These are phyloP conservation scores for Pseudisothecium myosuroides DNA, from an alignment of 225 moss, liverwort and hornwort genomes.

Conservation along the genomic window DNA sequence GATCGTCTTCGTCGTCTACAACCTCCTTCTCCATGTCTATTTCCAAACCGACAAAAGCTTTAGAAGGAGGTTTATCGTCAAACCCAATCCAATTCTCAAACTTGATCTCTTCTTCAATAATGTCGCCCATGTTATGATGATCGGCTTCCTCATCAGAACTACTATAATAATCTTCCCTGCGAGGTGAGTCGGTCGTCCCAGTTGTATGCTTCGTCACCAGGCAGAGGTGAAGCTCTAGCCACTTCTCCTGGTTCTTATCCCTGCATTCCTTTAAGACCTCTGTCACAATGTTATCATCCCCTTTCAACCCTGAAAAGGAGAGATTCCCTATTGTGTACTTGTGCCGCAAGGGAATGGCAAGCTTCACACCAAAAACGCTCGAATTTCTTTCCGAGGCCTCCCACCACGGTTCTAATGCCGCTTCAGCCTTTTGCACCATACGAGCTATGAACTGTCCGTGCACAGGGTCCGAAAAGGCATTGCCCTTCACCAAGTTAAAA, in stretches of 20 bases:
- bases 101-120: not conserved
- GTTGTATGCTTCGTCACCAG: not conserved
- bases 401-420: not conserved
- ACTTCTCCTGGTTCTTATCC: not conserved
- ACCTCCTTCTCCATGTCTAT: not conserved
- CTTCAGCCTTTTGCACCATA: not conserved
- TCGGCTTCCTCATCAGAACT: not conserved
- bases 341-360: not conserved
- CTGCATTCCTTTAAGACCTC: not conserved
- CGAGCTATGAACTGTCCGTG: not conserved
- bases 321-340: not conserved
- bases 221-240: not conserved
- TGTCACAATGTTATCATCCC: not conserved
- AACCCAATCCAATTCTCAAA: not conserved
- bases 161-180: not conserved
- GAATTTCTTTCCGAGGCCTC: not conserved
- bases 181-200: too few species aligned
- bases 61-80: not conserved
- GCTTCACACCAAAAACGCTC: not conserved
- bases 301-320: not conserved
- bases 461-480: not conserved
- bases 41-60: not conserved
- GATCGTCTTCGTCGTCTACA: not conserved
- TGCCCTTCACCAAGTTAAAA: constrained; percentile 3
- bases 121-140: not conserved